Evolutionary conservation across 441 rosid genomes (phyloP).

Genomic region (Biscutella laevigata): DNA sequence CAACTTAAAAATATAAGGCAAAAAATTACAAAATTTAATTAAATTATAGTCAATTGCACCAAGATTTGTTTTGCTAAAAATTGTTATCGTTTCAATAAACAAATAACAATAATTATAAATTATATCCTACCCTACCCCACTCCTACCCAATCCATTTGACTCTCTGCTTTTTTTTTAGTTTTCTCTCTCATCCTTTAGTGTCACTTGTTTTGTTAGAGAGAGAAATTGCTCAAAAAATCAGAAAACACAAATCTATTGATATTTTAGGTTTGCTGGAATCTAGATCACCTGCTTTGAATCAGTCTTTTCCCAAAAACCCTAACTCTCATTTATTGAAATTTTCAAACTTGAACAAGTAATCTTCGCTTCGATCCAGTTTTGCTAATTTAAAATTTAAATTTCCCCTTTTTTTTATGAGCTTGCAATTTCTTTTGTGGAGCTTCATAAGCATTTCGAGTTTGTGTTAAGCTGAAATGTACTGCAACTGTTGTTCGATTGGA

Average conservation of each 20-base stretch:
- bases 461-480: constrained; percentile 11
- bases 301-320: constrained; percentile 22
- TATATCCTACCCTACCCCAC: constrained; percentile 30
- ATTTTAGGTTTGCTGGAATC: constrained; percentile 22
- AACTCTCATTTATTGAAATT: constrained; percentile 3
- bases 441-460: constrained; percentile 6
- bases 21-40: too few relatives aligned
- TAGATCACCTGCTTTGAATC: constrained; percentile 18
- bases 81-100: too few relatives aligned
- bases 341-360: constrained; percentile 16
- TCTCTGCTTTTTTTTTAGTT: neutral
- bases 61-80: neutral
- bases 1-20: too few relatives aligned
- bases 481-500: constrained; percentile 1
- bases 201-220: constrained; percentile 22
- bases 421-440: neutral
- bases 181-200: constrained; percentile 20
- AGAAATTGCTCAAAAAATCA: neutral
- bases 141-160: constrained; percentile 47
- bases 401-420: neutral
- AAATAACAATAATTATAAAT: neutral
- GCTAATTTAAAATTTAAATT: neutral
- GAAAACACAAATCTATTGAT: constrained; percentile 4
- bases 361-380: constrained; percentile 11
- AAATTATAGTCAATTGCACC: neutral